Evolutionary conservation across 225 moss, liverwort and hornwort species (phyloP).

Genomic region (Polytrichum commune): DNA sequence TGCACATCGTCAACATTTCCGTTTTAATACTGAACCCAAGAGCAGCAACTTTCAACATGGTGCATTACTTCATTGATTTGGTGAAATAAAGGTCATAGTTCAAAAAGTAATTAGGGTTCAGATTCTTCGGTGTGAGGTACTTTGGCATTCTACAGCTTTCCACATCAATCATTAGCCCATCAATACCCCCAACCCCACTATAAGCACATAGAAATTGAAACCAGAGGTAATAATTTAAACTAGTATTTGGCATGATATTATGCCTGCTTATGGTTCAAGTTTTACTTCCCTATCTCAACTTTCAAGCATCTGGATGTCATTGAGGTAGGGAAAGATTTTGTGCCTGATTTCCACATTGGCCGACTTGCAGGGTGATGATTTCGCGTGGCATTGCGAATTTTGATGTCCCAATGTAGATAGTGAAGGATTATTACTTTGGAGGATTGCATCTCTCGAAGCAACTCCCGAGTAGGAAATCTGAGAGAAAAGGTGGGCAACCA

Average conservation of each 20-base stretch:
- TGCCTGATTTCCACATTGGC: constrained; percentile 62
- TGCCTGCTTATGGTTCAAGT: too few species aligned
- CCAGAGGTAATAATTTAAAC: background rate
- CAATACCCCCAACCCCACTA: background rate
- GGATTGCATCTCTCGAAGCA: too few species aligned
- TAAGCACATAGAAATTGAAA: background rate
- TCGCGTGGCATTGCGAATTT: constrained; percentile 42
- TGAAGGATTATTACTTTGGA: too few species aligned
- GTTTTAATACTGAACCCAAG: background rate
- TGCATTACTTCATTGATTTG: background rate
- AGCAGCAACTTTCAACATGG: background rate
- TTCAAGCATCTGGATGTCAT: background rate
- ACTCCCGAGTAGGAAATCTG: too few species aligned
- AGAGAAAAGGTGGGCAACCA: too few species aligned
- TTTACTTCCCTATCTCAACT: too few species aligned
- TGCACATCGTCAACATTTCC: constrained; percentile 17
- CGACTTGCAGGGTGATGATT: constrained; percentile 57
- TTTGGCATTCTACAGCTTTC: background rate
- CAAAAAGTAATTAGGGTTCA: background rate
- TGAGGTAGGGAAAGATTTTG: background rate
- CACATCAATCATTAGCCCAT: too few species aligned
- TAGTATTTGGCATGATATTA: too few species aligned
- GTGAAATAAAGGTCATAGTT: background rate
- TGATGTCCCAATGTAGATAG: too few species aligned
- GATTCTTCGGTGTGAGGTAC: background rate